A percentile compares a stretch with the other conserved stretches of the same genome.
Conservation (phyloP, 2,329 filamentous ascomycete species). For the Phyllosticta citrichinensis region DNA sequence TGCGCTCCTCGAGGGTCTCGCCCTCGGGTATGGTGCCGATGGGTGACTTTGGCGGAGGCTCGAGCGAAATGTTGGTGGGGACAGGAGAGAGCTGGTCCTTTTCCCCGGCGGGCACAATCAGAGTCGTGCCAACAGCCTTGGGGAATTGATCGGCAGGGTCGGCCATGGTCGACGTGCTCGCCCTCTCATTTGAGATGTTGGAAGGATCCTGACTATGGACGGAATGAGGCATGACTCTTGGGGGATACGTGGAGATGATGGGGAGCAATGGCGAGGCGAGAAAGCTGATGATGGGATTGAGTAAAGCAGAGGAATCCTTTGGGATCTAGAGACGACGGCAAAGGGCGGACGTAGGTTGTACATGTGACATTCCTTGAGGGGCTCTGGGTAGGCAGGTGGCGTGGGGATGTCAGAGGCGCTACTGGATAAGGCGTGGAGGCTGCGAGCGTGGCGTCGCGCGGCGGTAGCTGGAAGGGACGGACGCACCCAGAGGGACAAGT, state of each 20-base stretch:
- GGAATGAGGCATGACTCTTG: constrained; percentile 26
- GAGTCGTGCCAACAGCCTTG: constrained; percentile 23
- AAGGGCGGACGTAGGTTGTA: not conserved
- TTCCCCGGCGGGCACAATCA: constrained; percentile 20
- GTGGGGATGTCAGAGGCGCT: not conserved
- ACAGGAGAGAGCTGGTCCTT: constrained; percentile 24
- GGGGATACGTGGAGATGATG: constrained; percentile 1
- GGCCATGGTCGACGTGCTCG: constrained; percentile 23
- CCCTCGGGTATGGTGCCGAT: constrained; percentile 14
- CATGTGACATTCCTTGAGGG: not conserved
- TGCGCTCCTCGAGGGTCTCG: constrained; percentile 12
- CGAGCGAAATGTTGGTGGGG: constrained; percentile 29
- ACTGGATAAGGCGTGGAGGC: not conserved
- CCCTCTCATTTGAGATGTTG: constrained; percentile 24
- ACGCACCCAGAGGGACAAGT: not conserved
- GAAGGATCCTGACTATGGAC: constrained; percentile 20
- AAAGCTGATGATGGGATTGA: not conserved
- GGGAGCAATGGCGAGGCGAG: not conserved
- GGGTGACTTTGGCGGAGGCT: constrained; percentile 22
- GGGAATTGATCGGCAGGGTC: constrained; percentile 25
- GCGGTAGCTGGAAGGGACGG: not conserved
- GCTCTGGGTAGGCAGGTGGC: not conserved
- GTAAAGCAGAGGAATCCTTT: not conserved
- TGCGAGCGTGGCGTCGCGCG: not conserved
- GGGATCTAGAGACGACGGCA: not conserved